phyloP scores from a whole-genome alignment of 1,284 basidiomycete genomes.

The Boletus mariae region DNA sequence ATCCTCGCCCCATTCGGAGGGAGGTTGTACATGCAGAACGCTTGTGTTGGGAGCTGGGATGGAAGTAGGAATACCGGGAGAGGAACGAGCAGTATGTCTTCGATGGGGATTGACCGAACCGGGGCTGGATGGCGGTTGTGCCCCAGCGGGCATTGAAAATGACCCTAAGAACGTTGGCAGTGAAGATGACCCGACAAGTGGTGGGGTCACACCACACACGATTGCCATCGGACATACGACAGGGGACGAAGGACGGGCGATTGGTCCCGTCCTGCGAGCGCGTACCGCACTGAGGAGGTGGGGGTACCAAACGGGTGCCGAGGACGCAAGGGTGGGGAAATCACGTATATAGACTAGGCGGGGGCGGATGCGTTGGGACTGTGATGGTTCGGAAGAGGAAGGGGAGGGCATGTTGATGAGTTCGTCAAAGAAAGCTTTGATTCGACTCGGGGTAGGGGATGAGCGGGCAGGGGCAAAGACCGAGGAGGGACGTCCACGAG shows the following conservation, averaged over 20 bases:
- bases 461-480: slow-evolving; percentile 42
- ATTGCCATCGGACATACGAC: slow-evolving; percentile 71
- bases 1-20: slow-evolving; percentile 61
- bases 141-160: slow-evolving; percentile 6
- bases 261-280: slow-evolving; percentile 60
- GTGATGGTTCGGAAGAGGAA: slow-evolving; percentile 24
- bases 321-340: slow-evolving; percentile 68
- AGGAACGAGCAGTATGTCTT: slow-evolving; percentile 30
- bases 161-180: slow-evolving; percentile 9
- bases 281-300: slow-evolving; percentile 73
- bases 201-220: slow-evolving; percentile 78
- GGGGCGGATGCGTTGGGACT: slow-evolving; percentile 38
- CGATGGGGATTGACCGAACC: background rate
- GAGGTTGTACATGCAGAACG: slow-evolving; percentile 4
- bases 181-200: slow-evolving; percentile 40
- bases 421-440: slow-evolving; percentile 70
- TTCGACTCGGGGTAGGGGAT: slow-evolving; percentile 44
- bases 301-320: slow-evolving; percentile 77
- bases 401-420: slow-evolving; percentile 60
- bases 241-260: slow-evolving; percentile 52
- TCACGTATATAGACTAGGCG: slow-evolving; percentile 85
- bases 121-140: slow-evolving; percentile 5
- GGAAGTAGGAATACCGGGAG: background rate
- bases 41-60: background rate
- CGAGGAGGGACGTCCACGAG: slow-evolving; percentile 42